Evolutionary conservation across 1,139 yeast species (phyloP), one percentile per base, ranked within the genome.

Genomic region (Chernovozyma aurita): DNA sequence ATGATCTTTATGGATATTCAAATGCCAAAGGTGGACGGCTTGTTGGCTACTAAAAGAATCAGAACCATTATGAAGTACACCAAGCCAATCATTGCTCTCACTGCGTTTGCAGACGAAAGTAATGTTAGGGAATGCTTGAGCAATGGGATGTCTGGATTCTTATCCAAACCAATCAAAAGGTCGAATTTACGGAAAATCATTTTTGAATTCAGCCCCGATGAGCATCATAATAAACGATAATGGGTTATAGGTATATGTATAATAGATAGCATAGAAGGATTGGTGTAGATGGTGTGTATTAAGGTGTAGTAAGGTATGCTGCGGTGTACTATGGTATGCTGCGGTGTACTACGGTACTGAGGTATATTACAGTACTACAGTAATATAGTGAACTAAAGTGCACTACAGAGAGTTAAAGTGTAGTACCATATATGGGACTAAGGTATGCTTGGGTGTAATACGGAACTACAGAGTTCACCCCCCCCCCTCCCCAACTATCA

Each of bases 1-100:
- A 61, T 92, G 37, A 77, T 92, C 6, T 85, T 92, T 52, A 90
- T 92, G 97, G 98, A 92, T 61, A 87, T 92, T 35, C 96, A 88
- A 58, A 92, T 92, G 98, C 98, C 97, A 2, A 80, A 76, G 47
- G 72, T 86, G 46, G 95, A 88, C 56, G 98, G 98, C 2, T 61
- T 90, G 31, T 68, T 78, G 24, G 95, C 97, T 1, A 86, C 97
- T 0, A 75, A 69, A 47, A 67, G 74, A 55, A 85, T 92, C 30
- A 70, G 96, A 34, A 63, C 73, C 22, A 79, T 81, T 34, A 61
- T n/a, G n/a, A n/a, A 85, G 38, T 88, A 76, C 54, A 63, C 65
- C 1, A 73, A 76, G 18, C 96, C 97, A 0, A 88, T 92, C 41
- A 88, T 92, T 34, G 97, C 97, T 0, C 66, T 92, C 42, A 92